Percentiles rank a stretch among this genome's conserved stretches.
Evolutionary conservation across 2,329 filamentous ascomycete species (phyloP).

Genomic region (Aspergillus luchuensis): DNA sequence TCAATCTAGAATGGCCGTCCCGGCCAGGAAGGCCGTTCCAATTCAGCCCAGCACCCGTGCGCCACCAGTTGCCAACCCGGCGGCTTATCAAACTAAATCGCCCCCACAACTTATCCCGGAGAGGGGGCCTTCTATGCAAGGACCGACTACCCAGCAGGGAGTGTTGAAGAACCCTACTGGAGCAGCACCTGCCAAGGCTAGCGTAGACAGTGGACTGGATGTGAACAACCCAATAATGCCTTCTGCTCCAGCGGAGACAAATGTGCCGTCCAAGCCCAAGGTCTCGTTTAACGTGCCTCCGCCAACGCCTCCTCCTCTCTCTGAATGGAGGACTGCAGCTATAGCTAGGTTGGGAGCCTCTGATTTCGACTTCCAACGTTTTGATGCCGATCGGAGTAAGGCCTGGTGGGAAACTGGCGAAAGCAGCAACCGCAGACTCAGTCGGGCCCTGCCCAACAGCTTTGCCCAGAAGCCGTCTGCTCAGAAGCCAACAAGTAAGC

Average conservation of each 20-base stretch:
- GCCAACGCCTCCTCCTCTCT: conserved; percentile 47
- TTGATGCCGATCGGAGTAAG: conserved; percentile 53
- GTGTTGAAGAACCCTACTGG: neutral
- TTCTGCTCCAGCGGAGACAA: conserved; percentile 22
- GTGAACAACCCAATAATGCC: conserved; percentile 18
- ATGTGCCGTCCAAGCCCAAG: conserved; percentile 35
- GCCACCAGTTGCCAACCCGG: neutral
- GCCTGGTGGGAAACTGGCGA: conserved; percentile 76
- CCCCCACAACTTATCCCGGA: conserved; percentile 2
- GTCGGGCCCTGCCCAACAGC: conserved; percentile 44
- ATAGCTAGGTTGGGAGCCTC: conserved; percentile 62
- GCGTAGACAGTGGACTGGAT: conserved; percentile 10
- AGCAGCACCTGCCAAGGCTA: neutral
- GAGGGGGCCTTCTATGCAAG: neutral
- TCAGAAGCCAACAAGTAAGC: conserved; percentile 37
- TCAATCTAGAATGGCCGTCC: neutral
- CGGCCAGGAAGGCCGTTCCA: neutral
- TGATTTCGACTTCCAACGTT: conserved; percentile 61
- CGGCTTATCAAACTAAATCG: neutral
- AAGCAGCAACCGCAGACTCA: conserved; percentile 50
- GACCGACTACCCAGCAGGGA: neutral
- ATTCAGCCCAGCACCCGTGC: neutral
- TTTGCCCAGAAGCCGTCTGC: conserved; percentile 33
- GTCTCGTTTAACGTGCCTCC: conserved; percentile 52
- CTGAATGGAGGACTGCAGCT: conserved; percentile 70